These are phyloP conservation scores for Hanseniaspora gamundiae DNA, from an alignment of 1,139 yeast genomes.

Conservation along the genomic window DNA sequence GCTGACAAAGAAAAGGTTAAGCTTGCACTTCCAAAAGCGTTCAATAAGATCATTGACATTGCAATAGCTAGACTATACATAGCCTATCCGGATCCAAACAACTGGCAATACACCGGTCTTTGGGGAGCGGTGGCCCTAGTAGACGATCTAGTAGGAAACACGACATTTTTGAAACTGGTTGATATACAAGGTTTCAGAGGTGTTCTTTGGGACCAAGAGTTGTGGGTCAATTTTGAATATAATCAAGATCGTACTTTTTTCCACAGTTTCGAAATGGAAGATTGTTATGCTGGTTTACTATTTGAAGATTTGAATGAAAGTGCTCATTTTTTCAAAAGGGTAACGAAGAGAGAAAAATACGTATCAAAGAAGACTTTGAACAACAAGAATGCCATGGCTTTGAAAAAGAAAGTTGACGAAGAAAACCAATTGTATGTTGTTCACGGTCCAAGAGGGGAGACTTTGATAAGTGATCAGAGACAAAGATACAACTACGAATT, in stretches of 20 bases:
- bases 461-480: constrained; percentile 22
- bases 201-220: constrained; percentile 93
- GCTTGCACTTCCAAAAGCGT: constrained; percentile 75
- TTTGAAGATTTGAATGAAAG: constrained; percentile 90
- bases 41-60: constrained; percentile 82
- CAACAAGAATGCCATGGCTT: constrained; percentile 78
- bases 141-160: constrained; percentile 89
- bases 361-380: constrained; percentile 77
- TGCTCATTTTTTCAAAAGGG: constrained; percentile 66
- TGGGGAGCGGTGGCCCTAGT: constrained; percentile 80
- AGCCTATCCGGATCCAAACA: constrained; percentile 71
- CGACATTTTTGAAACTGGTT: constrained; percentile 78
- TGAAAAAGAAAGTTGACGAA: constrained; percentile 38
- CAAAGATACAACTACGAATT: constrained; percentile 21
- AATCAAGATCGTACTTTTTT: constrained; percentile 89
- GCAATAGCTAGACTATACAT: constrained; percentile 82
- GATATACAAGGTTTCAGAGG: constrained; percentile 77
- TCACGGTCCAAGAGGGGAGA: constrained; percentile 67
- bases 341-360: constrained; percentile 62
- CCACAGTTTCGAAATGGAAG: constrained; percentile 89
- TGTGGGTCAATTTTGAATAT: constrained; percentile 77
- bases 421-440: constrained; percentile 26
- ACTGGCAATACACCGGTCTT: constrained; percentile 83
- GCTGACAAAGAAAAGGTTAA: constrained; percentile 81
- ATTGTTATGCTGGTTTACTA: constrained; percentile 75